Percentiles rank a stretch among this genome's conserved stretches.
Conservation (phyloP, 148 eudicot genomes). For the Nepenthes gracilis region DNA sequence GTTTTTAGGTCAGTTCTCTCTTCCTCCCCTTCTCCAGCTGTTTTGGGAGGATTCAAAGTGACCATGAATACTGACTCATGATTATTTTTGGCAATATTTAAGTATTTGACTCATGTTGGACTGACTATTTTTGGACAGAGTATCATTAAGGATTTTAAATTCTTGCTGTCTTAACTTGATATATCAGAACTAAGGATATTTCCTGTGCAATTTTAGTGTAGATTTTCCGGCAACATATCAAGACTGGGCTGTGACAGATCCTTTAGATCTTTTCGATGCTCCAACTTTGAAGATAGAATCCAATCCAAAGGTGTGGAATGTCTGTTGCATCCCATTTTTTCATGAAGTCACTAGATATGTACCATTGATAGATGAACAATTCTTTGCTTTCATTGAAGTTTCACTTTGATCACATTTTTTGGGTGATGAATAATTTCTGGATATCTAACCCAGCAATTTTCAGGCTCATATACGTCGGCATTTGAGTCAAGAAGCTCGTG, state of each 20-base stretch:
- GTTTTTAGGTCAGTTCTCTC: constrained; percentile 62
- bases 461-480: constrained; percentile 91
- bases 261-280: constrained; percentile 75
- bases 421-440: neutral
- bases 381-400: neutral
- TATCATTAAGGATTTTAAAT: too few species aligned
- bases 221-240: constrained; percentile 82
- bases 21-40: neutral
- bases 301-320: constrained; percentile 67
- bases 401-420: neutral
- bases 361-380: too few species aligned
- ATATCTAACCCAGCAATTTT: neutral
- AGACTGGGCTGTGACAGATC: constrained; percentile 81
- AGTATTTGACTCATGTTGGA: too few species aligned
- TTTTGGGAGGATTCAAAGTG: neutral
- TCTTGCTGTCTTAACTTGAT: neutral
- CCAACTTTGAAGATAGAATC: constrained; percentile 68
- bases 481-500: constrained; percentile 90
- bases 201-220: constrained; percentile 44
- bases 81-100: too few species aligned
- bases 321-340: constrained; percentile 1
- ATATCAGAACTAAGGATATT: constrained; percentile 12
- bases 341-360: neutral
- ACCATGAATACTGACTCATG: too few species aligned
- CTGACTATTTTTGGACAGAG: too few species aligned